phyloP scores from a whole-genome alignment of 2,329 filamentous ascomycete species.

The Calonectria leucothoes region DNA sequence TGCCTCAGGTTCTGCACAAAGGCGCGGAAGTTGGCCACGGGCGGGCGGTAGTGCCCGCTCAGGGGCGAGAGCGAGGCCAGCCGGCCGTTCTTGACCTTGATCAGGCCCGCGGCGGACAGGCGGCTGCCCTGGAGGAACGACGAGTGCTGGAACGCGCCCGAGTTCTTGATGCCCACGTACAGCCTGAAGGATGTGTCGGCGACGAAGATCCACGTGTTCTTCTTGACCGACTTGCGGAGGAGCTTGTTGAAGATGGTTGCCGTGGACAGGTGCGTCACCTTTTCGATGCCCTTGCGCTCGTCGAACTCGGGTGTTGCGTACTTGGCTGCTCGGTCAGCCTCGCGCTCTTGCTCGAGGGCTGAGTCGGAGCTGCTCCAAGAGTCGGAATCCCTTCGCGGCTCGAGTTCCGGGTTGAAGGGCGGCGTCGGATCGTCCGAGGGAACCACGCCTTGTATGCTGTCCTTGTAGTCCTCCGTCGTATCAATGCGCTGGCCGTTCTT shows the following conservation, averaged over 20 bases:
- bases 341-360: constrained; percentile 59
- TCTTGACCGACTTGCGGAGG: constrained; percentile 81
- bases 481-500: constrained; percentile 84
- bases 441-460: constrained; percentile 82
- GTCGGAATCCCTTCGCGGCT: constrained; percentile 26
- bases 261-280: constrained; percentile 73
- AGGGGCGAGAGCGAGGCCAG: constrained; percentile 78
- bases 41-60: constrained; percentile 87
- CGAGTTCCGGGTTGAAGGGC: constrained; percentile 52
- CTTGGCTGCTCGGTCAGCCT: constrained; percentile 70
- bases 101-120: constrained; percentile 84
- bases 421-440: constrained; percentile 70
- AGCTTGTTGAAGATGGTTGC: constrained; percentile 83
- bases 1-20: constrained; percentile 81
- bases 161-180: constrained; percentile 91
- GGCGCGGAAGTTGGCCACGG: constrained; percentile 83
- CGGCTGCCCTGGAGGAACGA: constrained; percentile 88
- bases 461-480: constrained; percentile 80
- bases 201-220: constrained; percentile 95
- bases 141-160: constrained; percentile 89
- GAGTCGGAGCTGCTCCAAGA: constrained; percentile 49
- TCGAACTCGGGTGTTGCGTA: constrained; percentile 75
- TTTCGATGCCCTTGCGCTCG: constrained; percentile 65
- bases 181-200: constrained; percentile 86
- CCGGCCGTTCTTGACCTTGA: constrained; percentile 85